Base-by-base conservation (phyloP, 2,329 filamentous ascomycete genomes). In the Ophiostoma sp. region DNA sequence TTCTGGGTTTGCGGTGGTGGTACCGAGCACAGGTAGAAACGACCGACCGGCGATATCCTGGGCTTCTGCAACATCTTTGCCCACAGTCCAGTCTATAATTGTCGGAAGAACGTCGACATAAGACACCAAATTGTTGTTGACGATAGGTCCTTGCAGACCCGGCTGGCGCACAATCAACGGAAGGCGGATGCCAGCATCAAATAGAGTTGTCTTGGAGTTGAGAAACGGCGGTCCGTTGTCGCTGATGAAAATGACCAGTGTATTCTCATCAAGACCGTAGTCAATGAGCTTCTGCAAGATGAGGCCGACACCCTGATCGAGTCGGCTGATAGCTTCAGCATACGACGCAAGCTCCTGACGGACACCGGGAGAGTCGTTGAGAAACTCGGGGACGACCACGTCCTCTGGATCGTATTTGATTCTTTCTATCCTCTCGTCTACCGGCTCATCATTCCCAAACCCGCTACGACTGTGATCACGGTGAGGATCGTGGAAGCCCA, bases 51-150 rank as follows among this genome's bases (percentile, higher is more conserved):
- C 82, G 1, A 72, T 71, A 71, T 66, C 74, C 69, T 65, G 67
- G 62, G 36, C 66, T 4, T 65, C 31, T 15, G 39, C 20, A 8
- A 33, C 67, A 1, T 54, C 75, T 0, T 68, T 31, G 11, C 68
- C 73, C 4, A 60, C 74, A 4, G 78, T 76, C 79, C 79, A 84
- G 66, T 82, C 82, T 0, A 84, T 76, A 11, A 79, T 74, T 0
- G 82, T 83, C 0, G 83, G 83, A 1, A 84, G 74, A 39, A 84
- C 78, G 70, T 84, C 83, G 5, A 83, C 73, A 68, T 76, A 84
- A 1, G 81, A 83, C 5, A 83, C 76, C 73, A 84, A 75, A 71
- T 82, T 83, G 1, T 78, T 76, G 74, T 82, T 84, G 1, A 77
- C 73, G 2, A 77, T 69, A 1, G 76, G 76, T 3, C 74, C 23